Base-by-base conservation (phyloP, 83 land plant genomes). In the Thuja plicata region DNA sequence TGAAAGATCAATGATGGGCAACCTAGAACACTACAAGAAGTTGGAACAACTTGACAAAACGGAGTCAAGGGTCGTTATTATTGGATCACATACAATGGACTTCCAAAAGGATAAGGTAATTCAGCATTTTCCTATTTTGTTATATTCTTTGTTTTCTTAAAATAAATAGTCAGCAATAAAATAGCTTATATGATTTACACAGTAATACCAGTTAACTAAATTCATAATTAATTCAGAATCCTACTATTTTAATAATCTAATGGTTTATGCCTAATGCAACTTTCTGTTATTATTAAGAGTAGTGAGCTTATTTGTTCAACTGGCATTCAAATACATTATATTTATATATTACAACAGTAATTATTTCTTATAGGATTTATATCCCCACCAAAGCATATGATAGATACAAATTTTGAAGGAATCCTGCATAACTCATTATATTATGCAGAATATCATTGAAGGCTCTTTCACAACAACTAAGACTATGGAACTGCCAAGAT, bases 41-140 rank as follows among this genome's bases (percentile, higher is more conserved):
- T 89, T 92, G 87, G 93, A 92, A 86, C 76, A 88, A 38, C 87
- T 91, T 32, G 57, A 84, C 40, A 76, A 80, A 78, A 87, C 62
- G 34, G 93, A 92, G 55, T 86, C 66, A 54, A 89, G 73, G 87
- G 87, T 92, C 37, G 93, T 91, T 21, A 89, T 92, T 17, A 88
- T 92, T 78, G 93, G 93, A 78, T 92, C 93, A 32, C 91, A 92
- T 48, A 92, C 93, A 32, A 76, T 90, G 52, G 93, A 92, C 50
- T 90, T 91, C 21, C 93, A 87, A 62, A 92, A 92, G 79, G 93
- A 92, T 62, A 92, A 91, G 93, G 93, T 91, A 89, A 13, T 88
- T 15, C 30, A 37, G 32, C 71, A 70, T 40, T 76, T 88, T 3
- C 52, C 57, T 10, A 11, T 3, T 48, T 37, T 19, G 40, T 40